phyloP scores from a whole-genome alignment of 805 yeast species.

The Monosporozyma aquatica region DNA sequence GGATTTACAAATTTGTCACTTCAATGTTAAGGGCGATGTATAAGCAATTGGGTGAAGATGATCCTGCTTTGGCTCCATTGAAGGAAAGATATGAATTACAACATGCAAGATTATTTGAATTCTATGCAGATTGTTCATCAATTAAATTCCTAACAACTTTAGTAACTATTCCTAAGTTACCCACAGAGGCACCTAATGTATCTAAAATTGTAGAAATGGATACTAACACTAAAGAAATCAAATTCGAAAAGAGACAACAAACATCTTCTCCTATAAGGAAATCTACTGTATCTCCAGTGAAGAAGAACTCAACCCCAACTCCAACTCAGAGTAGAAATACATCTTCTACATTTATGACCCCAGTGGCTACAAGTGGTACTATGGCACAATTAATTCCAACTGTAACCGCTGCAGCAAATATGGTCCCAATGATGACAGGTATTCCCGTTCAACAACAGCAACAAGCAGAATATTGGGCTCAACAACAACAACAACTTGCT shows the following conservation, averaged over 20 bases:
- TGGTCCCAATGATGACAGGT: conserved; percentile 33
- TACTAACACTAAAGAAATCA: conserved; percentile 10
- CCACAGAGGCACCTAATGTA: conserved; percentile 32
- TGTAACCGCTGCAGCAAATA: conserved; percentile 19
- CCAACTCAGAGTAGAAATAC: not conserved
- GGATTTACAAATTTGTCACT: conserved; percentile 79
- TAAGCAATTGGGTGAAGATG: conserved; percentile 50
- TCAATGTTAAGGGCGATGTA: conserved; percentile 88
- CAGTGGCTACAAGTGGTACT: conserved; percentile 4
- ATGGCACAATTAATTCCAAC: conserved; percentile 14
- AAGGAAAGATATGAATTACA: conserved; percentile 63
- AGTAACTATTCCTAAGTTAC: conserved; percentile 39
- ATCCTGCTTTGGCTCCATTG: conserved; percentile 69
- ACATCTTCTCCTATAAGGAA: conserved; percentile 1
- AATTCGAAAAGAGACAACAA: conserved; percentile 8
- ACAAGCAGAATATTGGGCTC: conserved; percentile 13
- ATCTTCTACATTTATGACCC: conserved; percentile 4
- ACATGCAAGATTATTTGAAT: conserved; percentile 60
- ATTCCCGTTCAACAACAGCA: conserved; percentile 12
- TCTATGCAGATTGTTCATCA: conserved; percentile 83
- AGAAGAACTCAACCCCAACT: not conserved
- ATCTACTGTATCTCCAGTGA: conserved; percentile 2
- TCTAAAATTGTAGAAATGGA: conserved; percentile 19
- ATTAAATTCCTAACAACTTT: conserved; percentile 72
- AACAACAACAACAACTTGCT: conserved; percentile 46